Conservation (phyloP, 768 basidiomycete genomes). For the Artomyces pyxidatus region DNA sequence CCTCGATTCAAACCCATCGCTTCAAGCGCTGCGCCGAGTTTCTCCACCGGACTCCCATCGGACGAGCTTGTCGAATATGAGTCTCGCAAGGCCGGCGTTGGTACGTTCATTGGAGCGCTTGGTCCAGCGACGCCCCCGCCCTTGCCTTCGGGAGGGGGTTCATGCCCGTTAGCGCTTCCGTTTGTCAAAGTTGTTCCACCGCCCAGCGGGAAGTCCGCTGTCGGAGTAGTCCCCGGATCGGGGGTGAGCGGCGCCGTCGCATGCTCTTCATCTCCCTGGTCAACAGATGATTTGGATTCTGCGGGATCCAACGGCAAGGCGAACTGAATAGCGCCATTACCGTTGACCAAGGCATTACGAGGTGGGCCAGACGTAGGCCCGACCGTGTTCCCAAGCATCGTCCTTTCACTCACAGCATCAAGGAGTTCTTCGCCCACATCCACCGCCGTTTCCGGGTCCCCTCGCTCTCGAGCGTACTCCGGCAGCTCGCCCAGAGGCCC, state of each 20-base stretch:
- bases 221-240: neutral
- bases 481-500: slow-evolving; percentile 38
- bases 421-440: neutral
- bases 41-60: slow-evolving; percentile 38
- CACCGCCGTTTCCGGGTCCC: slow-evolving; percentile 4
- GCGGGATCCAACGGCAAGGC: neutral
- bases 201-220: neutral
- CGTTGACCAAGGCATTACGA: neutral
- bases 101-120: slow-evolving; percentile 20
- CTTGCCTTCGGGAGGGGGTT: neutral
- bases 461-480: slow-evolving; percentile 19
- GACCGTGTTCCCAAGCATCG: slow-evolving; percentile 14
- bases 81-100: slow-evolving; percentile 18
- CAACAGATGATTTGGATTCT: neutral
- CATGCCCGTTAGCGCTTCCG: neutral
- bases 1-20: slow-evolving; percentile 36
- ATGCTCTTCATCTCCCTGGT: neutral
- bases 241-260: too few species aligned
- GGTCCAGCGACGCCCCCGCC: slow-evolving; percentile 7
- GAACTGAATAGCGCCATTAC: slow-evolving; percentile 3
- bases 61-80: slow-evolving; percentile 38
- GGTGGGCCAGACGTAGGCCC: slow-evolving; percentile 13
- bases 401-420: slow-evolving; percentile 6
- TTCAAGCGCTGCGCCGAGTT: slow-evolving; percentile 26
- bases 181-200: neutral